A percentile compares a stretch with the other conserved stretches of the same genome.
phyloP scores from a whole-genome alignment of 768 basidiomycete species.

The Lactifluus pinguis region DNA sequence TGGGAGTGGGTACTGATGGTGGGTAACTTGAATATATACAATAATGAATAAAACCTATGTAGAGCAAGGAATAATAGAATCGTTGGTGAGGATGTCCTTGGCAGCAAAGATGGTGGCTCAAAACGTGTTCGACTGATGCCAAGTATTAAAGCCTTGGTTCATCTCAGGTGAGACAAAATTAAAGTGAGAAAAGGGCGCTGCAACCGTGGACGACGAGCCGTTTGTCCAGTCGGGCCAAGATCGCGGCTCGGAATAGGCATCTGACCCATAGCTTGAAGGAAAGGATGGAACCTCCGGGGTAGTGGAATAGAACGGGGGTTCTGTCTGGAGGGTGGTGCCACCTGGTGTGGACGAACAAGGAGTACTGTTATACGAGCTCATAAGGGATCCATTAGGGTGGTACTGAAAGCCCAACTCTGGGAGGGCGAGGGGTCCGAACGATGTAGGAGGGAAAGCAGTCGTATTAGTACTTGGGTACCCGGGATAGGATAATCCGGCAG shows the following conservation, averaged over 20 bases:
- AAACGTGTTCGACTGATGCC: neutral
- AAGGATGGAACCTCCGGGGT: neutral
- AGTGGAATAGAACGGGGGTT: neutral
- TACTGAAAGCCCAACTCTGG: neutral
- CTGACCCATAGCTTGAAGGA: neutral
- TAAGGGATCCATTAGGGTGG: neutral
- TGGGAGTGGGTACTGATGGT: neutral
- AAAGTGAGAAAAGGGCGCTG: neutral
- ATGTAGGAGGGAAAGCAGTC: neutral
- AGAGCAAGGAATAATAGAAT: neutral
- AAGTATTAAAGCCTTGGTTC: neutral
- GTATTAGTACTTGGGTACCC: neutral
- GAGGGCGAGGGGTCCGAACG: neutral
- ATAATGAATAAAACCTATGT: neutral
- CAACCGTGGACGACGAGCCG: neutral
- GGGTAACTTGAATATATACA: neutral
- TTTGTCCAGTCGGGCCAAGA: neutral
- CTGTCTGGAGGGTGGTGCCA: neutral
- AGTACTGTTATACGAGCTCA: neutral
- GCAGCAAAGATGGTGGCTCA: neutral
- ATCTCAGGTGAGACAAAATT: neutral
- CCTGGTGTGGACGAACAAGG: neutral
- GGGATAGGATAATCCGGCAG: neutral
- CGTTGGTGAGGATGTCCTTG: neutral
- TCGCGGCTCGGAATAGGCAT: neutral